Evolutionary conservation across 768 basidiomycete genomes (phyloP).

Genomic region (Mycena belliarum): DNA sequence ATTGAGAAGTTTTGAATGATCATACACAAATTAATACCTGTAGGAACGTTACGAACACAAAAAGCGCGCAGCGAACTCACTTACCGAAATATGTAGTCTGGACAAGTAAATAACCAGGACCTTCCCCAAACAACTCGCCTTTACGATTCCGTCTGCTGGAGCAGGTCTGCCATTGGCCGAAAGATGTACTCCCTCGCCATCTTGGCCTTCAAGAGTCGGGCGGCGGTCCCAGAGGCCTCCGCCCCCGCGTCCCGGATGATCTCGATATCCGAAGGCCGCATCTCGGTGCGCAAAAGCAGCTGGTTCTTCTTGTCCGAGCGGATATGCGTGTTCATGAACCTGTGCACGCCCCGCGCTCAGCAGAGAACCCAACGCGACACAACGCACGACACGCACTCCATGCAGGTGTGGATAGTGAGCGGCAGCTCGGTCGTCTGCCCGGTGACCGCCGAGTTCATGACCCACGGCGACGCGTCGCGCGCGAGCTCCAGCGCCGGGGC

Average conservation of each 20-base stretch:
- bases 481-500: not conserved
- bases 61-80: no score
- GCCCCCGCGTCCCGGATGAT: constrained; percentile 1
- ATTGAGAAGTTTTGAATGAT: no score
- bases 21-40: no score
- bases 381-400: constrained; percentile 2
- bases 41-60: no score
- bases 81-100: no score
- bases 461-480: not conserved
- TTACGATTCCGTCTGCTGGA: no score
- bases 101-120: no score
- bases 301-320: constrained; percentile 3
- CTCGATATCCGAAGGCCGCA: not conserved
- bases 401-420: constrained; percentile 8
- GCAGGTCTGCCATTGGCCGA: not conserved
- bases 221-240: not conserved
- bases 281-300: constrained; percentile 1
- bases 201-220: not conserved
- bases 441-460: constrained; percentile 6
- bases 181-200: not conserved
- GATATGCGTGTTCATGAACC: constrained; percentile 3
- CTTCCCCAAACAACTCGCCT: no score
- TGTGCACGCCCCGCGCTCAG: no score
- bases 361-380: no score
- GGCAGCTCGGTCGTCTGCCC: not conserved